Conservation (phyloP, 495 filamentous ascomycete genomes). For the Penicillium soppii region DNA sequence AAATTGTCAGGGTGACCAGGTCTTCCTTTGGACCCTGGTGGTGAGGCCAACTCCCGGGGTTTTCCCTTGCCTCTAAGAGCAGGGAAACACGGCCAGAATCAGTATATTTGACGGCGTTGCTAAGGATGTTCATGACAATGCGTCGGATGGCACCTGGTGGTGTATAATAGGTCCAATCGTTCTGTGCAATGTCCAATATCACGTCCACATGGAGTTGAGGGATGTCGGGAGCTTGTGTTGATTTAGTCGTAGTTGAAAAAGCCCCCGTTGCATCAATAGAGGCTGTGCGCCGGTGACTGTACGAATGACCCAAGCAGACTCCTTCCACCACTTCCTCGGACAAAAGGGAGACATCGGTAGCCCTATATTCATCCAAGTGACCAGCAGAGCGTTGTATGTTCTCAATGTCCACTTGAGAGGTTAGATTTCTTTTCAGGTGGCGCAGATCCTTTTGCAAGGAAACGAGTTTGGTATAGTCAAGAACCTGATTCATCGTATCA, state of each 20-base stretch:
- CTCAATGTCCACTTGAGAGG: constrained; percentile 16
- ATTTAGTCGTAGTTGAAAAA: background rate
- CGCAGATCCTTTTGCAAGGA: constrained; percentile 42
- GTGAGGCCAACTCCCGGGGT: constrained; percentile 12
- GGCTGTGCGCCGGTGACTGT: constrained; percentile 26
- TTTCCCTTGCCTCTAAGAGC: constrained; percentile 45
- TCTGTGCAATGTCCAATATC: constrained; percentile 60
- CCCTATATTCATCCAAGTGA: constrained; percentile 39
- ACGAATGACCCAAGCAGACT: constrained; percentile 47
- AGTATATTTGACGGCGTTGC: constrained; percentile 80
- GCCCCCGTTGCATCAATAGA: constrained; percentile 14
- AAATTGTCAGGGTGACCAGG: constrained; percentile 29
- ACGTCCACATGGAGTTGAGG: constrained; percentile 45
- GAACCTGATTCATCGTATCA: constrained; percentile 72
- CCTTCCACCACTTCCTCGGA: constrained; percentile 49
- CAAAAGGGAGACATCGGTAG: constrained; percentile 33
- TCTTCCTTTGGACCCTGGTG: constrained; percentile 22
- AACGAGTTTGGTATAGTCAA: constrained; percentile 69
- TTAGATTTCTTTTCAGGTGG: constrained; percentile 27
- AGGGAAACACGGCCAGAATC: constrained; percentile 62
- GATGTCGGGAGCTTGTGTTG: background rate
- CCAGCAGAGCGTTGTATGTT: constrained; percentile 25
- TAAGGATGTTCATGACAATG: constrained; percentile 76
- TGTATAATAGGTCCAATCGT: constrained; percentile 58
- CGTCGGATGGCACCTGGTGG: constrained; percentile 70